Evolutionary conservation across 2,329 filamentous ascomycete species (phyloP).

Genomic region (Sclerotinia trifoliorum): DNA sequence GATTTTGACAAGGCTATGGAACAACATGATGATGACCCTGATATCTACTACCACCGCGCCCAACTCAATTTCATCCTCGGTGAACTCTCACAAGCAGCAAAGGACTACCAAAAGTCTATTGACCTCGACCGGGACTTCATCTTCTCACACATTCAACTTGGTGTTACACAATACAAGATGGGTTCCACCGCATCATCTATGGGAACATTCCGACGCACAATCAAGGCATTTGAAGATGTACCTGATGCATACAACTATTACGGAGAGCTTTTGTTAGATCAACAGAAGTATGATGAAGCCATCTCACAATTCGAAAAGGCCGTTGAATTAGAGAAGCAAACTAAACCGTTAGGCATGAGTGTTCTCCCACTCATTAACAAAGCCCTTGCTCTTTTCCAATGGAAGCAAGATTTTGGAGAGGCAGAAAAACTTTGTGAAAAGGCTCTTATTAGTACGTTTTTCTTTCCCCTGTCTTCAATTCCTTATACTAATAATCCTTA

Average conservation of each 20-base stretch:
- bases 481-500: constrained; percentile 21
- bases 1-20: constrained; percentile 85
- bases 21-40: constrained; percentile 85
- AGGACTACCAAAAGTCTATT: constrained; percentile 99
- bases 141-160: constrained; percentile 98
- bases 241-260: constrained; percentile 99
- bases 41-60: constrained; percentile 98
- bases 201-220: constrained; percentile 95
- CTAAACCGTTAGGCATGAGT: constrained; percentile 94
- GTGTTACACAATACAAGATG: constrained; percentile 99
- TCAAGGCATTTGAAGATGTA: constrained; percentile 97
- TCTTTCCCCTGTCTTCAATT: neutral
- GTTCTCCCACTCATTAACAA: constrained; percentile 98
- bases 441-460: constrained; percentile 85
- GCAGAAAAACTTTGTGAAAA: constrained; percentile 97
- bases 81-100: constrained; percentile 89
- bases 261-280: constrained; percentile 92
- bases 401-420: constrained; percentile 94
- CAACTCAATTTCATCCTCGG: constrained; percentile 97
- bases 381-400: constrained; percentile 93
- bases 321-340: constrained; percentile 97
- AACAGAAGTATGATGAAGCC: constrained; percentile 91
- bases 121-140: constrained; percentile 95
- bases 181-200: constrained; percentile 96
- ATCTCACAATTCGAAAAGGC: constrained; percentile 98